These are phyloP conservation scores for Candida succiphila DNA, from an alignment of 805 yeast genomes.

Conservation along the genomic window DNA sequence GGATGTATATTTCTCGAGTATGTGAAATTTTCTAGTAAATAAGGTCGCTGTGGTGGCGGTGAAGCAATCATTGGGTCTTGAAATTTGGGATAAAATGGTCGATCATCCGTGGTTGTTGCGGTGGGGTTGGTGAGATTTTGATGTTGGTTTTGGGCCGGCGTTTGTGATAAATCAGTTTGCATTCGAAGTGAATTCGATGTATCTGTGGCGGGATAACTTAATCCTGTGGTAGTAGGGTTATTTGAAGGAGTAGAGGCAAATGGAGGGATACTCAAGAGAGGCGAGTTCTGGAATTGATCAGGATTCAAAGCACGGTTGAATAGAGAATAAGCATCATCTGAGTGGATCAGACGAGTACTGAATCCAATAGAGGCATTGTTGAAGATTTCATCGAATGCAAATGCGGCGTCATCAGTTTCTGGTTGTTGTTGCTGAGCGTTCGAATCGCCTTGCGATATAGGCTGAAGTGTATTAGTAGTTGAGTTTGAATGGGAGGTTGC, in stretches of 20 bases:
- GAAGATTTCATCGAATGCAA: constrained; percentile 20
- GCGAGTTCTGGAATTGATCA: not conserved
- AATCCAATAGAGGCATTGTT: constrained; percentile 21
- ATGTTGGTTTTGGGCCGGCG: too few species aligned
- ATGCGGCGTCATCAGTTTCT: constrained; percentile 7
- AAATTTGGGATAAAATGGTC: constrained; percentile 16
- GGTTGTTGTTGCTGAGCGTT: not conserved
- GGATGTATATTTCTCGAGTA: constrained; percentile 37
- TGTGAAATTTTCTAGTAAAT: constrained; percentile 18
- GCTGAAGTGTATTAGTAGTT: too few species aligned
- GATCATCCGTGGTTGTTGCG: not conserved
- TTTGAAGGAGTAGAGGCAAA: constrained; percentile 1
- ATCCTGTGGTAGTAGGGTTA: not conserved
- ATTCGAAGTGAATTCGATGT: too few species aligned
- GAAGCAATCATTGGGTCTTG: constrained; percentile 11
- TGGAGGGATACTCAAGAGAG: too few species aligned
- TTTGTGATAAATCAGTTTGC: too few species aligned
- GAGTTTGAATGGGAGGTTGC: too few species aligned
- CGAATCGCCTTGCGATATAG: not conserved
- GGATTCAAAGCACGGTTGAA: too few species aligned
- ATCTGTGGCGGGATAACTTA: not conserved
- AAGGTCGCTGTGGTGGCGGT: constrained; percentile 5
- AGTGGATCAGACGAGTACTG: constrained; percentile 25
- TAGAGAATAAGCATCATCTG: constrained; percentile 20
- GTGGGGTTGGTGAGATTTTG: not conserved